Conservation (phyloP, 1,139 yeast species). For the Kluyveromyces sp. region DNA sequence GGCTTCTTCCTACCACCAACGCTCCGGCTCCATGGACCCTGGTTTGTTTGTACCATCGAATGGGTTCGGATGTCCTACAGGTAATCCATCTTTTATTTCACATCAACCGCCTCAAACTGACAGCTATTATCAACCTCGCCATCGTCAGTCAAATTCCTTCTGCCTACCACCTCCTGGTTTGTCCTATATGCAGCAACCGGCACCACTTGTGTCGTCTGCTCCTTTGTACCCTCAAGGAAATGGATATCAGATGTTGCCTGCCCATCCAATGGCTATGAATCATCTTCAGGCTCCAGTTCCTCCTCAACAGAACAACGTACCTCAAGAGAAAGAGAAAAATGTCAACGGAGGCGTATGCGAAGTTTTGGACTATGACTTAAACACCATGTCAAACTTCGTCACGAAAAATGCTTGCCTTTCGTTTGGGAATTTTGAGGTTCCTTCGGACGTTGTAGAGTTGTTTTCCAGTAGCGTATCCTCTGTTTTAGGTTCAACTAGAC, state of each 20-base stretch:
- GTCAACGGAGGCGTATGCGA: conserved; percentile 70
- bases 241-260: conserved; percentile 7
- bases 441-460: conserved; percentile 40
- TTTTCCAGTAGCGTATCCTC: conserved; percentile 57
- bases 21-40: conserved; percentile 11
- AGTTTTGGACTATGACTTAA: conserved; percentile 70
- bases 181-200: conserved; percentile 18
- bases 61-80: conserved; percentile 9
- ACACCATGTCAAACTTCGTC: conserved; percentile 69
- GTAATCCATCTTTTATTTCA: conserved; percentile 13
- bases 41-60: conserved; percentile 5
- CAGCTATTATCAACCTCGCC: conserved; percentile 10
- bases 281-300: conserved; percentile 9
- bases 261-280: conserved; percentile 12
- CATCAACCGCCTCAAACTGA: conserved; percentile 10
- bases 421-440: conserved; percentile 41
- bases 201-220: conserved; percentile 7
- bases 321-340: conserved; percentile 20
- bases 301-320: neutral
- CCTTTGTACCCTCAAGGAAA: neutral
- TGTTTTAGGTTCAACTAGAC: conserved; percentile 81
- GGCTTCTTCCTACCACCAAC: conserved; percentile 9
- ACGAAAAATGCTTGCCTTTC: conserved; percentile 47
- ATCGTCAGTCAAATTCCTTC: conserved; percentile 7
- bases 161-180: conserved; percentile 11